Evolutionary conservation across 2,329 filamentous ascomycete genomes (phyloP).

Genomic region (Decorospora gaudefroyi): DNA sequence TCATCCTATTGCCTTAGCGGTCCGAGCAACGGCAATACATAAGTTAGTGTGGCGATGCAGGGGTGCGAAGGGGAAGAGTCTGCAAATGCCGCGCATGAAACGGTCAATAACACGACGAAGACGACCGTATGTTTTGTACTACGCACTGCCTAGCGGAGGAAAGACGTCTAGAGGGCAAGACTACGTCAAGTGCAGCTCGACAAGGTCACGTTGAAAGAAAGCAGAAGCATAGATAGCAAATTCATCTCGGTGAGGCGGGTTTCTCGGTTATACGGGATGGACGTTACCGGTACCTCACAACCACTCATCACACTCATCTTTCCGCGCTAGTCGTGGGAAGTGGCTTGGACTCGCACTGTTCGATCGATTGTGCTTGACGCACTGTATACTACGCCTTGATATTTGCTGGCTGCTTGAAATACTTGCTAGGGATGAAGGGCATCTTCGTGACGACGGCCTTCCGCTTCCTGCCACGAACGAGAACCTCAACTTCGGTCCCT

Average conservation of each 20-base stretch:
- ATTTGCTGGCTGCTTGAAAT: conserved; percentile 56
- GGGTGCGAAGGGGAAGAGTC: not conserved
- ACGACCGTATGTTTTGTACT: not conserved
- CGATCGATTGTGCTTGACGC: no score
- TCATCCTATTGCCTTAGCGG: not conserved
- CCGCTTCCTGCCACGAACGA: conserved; percentile 76
- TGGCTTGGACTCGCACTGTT: no score
- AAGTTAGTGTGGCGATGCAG: not conserved
- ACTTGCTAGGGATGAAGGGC: conserved; percentile 84
- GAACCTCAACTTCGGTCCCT: conserved; percentile 77
- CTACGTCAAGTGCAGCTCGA: not conserved
- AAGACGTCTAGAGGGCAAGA: not conserved
- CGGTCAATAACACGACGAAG: not conserved
- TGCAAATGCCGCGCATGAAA: not conserved
- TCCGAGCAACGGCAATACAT: not conserved
- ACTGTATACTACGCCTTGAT: conserved; percentile 32
- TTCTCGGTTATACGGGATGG: conserved; percentile 4
- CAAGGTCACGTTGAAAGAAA: not conserved
- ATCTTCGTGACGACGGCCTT: conserved; percentile 80
- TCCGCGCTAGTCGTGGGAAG: no score
- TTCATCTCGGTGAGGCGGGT: conserved; percentile 2
- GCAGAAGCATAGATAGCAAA: not conserved
- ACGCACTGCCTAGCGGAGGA: not conserved
- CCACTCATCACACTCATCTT: no score
- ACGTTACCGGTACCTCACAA: no score